Base-by-base conservation (phyloP, 2,329 filamentous ascomycete genomes). In the Trichoderma asperellum region DNA sequence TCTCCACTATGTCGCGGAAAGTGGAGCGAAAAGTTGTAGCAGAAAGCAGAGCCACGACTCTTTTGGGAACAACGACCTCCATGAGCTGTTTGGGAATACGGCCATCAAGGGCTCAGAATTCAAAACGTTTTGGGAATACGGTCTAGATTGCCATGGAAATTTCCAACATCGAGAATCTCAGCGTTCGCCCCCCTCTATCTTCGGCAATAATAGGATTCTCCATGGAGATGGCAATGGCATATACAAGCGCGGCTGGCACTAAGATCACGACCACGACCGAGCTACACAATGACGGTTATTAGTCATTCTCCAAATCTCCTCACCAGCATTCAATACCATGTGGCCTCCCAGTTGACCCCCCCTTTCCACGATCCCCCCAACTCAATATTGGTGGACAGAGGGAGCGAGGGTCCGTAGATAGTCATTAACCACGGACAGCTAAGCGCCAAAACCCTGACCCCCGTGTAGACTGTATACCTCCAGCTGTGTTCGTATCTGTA, bases 281-380 rank as follows among this genome's bases (percentile, higher is more conserved):
- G n/a, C 43, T 12, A 32, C 24, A 24, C 2, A 2, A 29, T 27
- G 12, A 53, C 21, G 18, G 29, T 24, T n/a, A 21, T 11, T 14
- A 34, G 34, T n/a, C 6, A 18, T 7, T 27, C 62, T 40, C 62
- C 53, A 57, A 47, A 57, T 65, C 52, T 58, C 55, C 55, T 58
- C 55, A 57, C 34, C 55, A 32, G 14, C 24, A 56, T 43, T 32
- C 24, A 32, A 32, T n/a, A 8, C 34, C 58, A 47, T 60, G 57
- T 32, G 40, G 59, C 59, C n/a, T 24, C n/a, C 11, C n/a, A 29
- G 0, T 40, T 65, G 53, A 57, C 62, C 53, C 53, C 52, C 34
- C 43, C 61, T 37, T 37, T 40, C 27, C 43, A 53, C 53, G 10
- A 27, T 27, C 43, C 62, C 62, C 62, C 62, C 62, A 64, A 64